Conservation (phyloP, 495 filamentous ascomycete species). For the Annulohypoxylon stygium region DNA sequence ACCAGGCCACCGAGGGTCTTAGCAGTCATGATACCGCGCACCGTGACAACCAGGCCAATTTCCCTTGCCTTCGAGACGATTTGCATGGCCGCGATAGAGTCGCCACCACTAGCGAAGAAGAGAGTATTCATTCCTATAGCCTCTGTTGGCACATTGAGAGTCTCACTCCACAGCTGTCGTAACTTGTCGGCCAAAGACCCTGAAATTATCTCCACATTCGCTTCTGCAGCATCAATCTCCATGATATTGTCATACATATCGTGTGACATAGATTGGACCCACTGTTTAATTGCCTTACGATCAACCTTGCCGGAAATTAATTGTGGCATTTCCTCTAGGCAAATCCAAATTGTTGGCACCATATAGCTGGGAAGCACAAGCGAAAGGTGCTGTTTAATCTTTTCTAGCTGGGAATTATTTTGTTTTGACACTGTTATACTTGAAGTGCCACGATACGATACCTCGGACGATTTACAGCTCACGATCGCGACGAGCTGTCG, state of each 20-base stretch:
- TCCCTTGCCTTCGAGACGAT: not conserved
- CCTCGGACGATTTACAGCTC: not conserved
- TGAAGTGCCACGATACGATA: not conserved
- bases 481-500: constrained; percentile 1
- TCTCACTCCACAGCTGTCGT: not conserved
- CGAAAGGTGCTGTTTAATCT: not conserved
- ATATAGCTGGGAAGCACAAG: not conserved
- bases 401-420: not conserved
- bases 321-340: constrained; percentile 1
- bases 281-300: not conserved
- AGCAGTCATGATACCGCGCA: not conserved
- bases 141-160: not conserved
- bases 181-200: not conserved
- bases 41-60: not conserved
- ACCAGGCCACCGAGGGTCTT: not conserved
- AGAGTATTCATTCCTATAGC: not conserved
- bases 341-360: not conserved
- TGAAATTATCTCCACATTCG: not conserved
- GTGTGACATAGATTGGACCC: not conserved
- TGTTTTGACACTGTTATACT: not conserved
- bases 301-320: not conserved
- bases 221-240: not conserved
- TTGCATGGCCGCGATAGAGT: not conserved
- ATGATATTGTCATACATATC: not conserved
- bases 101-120: not conserved